Base-by-base conservation (phyloP, 305 asterid genomes). In the Fraxinus sp. region DNA sequence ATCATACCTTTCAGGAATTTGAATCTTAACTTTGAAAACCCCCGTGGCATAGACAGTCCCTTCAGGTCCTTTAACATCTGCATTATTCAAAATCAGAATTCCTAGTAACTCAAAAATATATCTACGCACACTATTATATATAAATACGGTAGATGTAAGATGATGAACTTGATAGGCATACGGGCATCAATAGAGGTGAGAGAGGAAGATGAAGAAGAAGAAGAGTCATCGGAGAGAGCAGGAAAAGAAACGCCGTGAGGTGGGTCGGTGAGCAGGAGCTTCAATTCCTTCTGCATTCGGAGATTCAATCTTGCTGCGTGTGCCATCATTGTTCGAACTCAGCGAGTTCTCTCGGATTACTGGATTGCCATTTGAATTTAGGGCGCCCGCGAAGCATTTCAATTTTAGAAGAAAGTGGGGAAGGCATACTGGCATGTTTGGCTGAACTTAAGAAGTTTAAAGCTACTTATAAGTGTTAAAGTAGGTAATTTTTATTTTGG, bases 261-360 rank as follows among this genome's bases (percentile, higher is more conserved):
- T 77, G 98, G 97, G 28, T 94, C 98, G 18, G 95, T 86, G 84
- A 92, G 91, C 20, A 93, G 93, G 37, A 94, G 89, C 89, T 93
- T 94, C 79, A 94, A 84, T 85, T 93, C 98, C 91, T 88, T 93
- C 83, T 93, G 98, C 95, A 94, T 92, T 83, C 98, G 97, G 55
- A 90, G 89, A 86, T 84, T 90, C 82, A 89, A 88, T 75, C 98
- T 85, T 9, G 97, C 95, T 13, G 93, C 92, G 52, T 93, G 97
- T 33, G 95, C 97, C 97, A 92, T 94, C 80, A 24, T 68, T 76
- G 26, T 71, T 1, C 28, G 22, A 70, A 70, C n/a, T 68, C 20
- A 0, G 43, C 5, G 43, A 32, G 75, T 24, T 64, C 73, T 57
- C 13, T 24, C 7, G 73, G 73, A 26, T 8, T 3, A 64, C n/a